phyloP scores from a whole-genome alignment of 345 rosid species.

The Acer saccharum region DNA sequence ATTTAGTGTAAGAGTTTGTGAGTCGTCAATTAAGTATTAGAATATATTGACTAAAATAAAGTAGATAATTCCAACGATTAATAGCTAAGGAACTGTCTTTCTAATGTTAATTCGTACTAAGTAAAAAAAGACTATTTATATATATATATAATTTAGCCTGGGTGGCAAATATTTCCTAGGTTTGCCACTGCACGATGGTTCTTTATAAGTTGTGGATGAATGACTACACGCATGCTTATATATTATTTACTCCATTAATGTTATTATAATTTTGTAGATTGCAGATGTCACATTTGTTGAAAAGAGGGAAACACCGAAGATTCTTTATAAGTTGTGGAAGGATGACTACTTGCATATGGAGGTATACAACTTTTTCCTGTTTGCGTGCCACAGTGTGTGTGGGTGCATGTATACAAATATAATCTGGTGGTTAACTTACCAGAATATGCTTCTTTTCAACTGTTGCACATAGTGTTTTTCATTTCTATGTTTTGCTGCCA shows the following conservation, averaged over 20 bases:
- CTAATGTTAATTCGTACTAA: too few species aligned
- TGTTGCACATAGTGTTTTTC: background rate
- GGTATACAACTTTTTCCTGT: slow-evolving; percentile 41
- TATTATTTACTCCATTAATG: slow-evolving; percentile 2
- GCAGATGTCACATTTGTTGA: slow-evolving; percentile 63
- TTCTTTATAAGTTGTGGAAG: slow-evolving; percentile 81
- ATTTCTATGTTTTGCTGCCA: slow-evolving; percentile 2
- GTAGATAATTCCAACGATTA: too few species aligned
- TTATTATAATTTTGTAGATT: slow-evolving; percentile 47
- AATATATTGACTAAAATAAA: too few species aligned
- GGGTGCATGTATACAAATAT: background rate
- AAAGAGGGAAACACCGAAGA: slow-evolving; percentile 58
- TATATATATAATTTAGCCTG: too few species aligned
- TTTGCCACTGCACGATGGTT: too few species aligned
- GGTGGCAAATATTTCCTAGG: too few species aligned
- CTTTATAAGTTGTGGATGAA: too few species aligned
- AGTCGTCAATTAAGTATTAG: too few species aligned
- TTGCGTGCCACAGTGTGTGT: too few species aligned
- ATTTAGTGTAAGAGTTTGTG: too few species aligned
- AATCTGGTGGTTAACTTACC: background rate
- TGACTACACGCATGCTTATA: background rate
- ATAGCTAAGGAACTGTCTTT: too few species aligned
- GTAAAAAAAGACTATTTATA: too few species aligned
- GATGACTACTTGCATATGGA: slow-evolving; percentile 83
- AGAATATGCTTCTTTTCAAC: slow-evolving; percentile 2